These are phyloP conservation scores for Microcyclosporella mali DNA, from an alignment of 2,329 filamentous ascomycete species.

Conservation along the genomic window DNA sequence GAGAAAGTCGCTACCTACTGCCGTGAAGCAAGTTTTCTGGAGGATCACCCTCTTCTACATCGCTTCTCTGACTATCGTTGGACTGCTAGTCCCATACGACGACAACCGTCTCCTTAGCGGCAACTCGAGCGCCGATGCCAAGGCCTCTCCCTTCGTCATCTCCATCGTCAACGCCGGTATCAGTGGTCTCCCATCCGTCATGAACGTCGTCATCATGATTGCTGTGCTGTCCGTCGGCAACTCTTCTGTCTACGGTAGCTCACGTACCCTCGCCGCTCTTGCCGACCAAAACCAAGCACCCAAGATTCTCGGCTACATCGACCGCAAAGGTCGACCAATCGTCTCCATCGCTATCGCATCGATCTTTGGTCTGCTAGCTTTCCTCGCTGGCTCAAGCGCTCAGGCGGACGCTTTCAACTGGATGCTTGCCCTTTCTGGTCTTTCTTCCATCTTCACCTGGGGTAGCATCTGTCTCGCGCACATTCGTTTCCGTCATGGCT, in stretches of 20 bases:
- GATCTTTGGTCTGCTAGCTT: constrained; percentile 65
- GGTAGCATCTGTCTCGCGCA: constrained; percentile 81
- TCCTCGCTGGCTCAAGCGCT: constrained; percentile 60
- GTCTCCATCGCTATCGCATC: constrained; percentile 65
- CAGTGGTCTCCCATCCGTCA: constrained; percentile 54
- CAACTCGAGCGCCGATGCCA: constrained; percentile 31
- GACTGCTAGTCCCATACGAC: constrained; percentile 30
- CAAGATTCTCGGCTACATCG: constrained; percentile 55
- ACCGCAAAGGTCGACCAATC: constrained; percentile 73
- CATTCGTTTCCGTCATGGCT: constrained; percentile 81
- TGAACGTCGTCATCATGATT: constrained; percentile 61
- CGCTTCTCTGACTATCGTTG: constrained; percentile 29
- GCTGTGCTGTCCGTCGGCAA: constrained; percentile 56
- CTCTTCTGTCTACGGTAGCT: constrained; percentile 54
- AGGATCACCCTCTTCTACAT: constrained; percentile 32
- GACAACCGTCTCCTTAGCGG: constrained; percentile 32
- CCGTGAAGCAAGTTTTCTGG: constrained; percentile 34
- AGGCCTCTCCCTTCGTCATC: constrained; percentile 60
- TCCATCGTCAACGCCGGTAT: constrained; percentile 58
- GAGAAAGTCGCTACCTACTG: constrained; percentile 37
- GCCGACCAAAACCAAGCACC: constrained; percentile 60
- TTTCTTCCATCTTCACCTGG: constrained; percentile 74
- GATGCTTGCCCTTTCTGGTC: constrained; percentile 68
- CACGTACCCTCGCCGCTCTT: constrained; percentile 80
- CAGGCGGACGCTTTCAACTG: constrained; percentile 65